Conservation (phyloP, 192 early-diverging fungal species). For the Coemansia sp. region DNA sequence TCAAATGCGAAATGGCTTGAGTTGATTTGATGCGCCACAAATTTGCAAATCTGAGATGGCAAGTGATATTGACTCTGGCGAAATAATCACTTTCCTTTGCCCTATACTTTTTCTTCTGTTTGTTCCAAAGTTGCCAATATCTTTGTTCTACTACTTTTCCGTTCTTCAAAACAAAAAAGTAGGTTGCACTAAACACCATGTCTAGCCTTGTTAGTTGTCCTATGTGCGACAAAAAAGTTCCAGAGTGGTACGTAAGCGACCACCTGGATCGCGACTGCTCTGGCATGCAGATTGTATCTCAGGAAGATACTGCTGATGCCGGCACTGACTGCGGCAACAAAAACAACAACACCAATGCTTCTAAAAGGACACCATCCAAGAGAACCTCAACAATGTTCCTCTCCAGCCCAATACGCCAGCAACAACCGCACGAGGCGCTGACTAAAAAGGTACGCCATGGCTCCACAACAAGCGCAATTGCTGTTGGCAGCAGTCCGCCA, state of each 20-base stretch:
- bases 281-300: slow-evolving; percentile 4
- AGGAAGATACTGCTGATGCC: not conserved
- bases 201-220: slow-evolving; percentile 44
- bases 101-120: no score
- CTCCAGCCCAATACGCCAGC: not conserved
- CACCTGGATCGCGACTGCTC: slow-evolving; percentile 48
- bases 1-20: no score
- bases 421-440: not conserved
- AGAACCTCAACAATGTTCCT: not conserved
- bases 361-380: slow-evolving; percentile 6
- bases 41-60: no score
- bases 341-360: not conserved
- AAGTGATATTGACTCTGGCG: no score
- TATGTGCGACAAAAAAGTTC: slow-evolving; percentile 37
- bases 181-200: not conserved
- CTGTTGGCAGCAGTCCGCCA: not conserved
- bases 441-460: not conserved
- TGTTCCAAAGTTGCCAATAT: no score
- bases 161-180: not conserved
- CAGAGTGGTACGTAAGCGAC: slow-evolving; percentile 50
- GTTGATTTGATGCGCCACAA: no score
- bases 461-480: not conserved
- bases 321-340: not conserved
- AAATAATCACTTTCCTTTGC: no score
- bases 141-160: not conserved